Percentiles rank a stretch among this genome's conserved stretches.
These are phyloP conservation scores for Hevea brasiliensis DNA, from an alignment of 345 rosid genomes.

Conservation along the genomic window DNA sequence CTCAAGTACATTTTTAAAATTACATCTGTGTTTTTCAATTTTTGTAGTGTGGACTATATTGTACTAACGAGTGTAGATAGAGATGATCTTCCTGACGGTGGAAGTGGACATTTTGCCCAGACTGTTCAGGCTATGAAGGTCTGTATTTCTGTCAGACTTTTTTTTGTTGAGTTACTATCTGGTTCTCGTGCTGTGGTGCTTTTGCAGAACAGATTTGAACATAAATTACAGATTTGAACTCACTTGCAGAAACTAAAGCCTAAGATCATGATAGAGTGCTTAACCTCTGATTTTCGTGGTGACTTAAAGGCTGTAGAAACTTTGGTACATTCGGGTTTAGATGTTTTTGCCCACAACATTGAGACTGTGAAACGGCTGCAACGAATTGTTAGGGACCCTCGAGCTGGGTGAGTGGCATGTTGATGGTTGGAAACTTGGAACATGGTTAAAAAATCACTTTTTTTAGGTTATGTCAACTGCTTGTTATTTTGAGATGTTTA, in stretches of 20 bases:
- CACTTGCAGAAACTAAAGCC: constrained; percentile 74
- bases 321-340: constrained; percentile 79
- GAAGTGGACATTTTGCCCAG: constrained; percentile 96
- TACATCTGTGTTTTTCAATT: background rate
- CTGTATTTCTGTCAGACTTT: constrained; percentile 4
- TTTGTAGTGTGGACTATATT: constrained; percentile 86
- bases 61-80: constrained; percentile 98
- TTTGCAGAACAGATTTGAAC: background rate
- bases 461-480: background rate
- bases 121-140: constrained; percentile 96
- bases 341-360: constrained; percentile 91
- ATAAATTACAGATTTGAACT: constrained; percentile 13
- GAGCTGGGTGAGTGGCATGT: constrained; percentile 73
- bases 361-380: constrained; percentile 96
- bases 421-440: background rate
- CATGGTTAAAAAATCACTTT: background rate
- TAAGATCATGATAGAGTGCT: constrained; percentile 93
- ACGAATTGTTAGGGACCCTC: constrained; percentile 95
- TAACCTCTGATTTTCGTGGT: constrained; percentile 95
- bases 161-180: constrained; percentile 4
- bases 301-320: constrained; percentile 79
- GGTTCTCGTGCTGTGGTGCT: background rate
- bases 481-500: background rate
- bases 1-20: background rate
- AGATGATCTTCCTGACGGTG: constrained; percentile 96